Conservation (phyloP, 106 monocot species). For the Phalaenopsis aphrodite region DNA sequence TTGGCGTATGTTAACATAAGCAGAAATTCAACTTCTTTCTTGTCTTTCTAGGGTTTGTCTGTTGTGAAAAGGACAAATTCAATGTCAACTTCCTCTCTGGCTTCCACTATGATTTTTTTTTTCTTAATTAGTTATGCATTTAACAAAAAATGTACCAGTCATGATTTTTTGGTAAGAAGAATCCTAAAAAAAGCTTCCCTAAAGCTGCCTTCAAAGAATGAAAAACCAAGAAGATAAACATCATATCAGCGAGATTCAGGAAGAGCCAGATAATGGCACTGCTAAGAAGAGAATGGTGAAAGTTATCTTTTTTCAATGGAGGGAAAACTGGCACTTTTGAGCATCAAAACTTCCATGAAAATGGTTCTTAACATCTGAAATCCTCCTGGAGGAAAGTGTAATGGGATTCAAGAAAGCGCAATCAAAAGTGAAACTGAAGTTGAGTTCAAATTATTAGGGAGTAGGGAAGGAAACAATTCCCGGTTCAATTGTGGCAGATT, state of each 20-base stretch:
- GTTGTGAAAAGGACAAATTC: no score
- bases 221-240: constrained; percentile 22
- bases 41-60: no score
- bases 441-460: constrained; percentile 73
- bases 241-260: constrained; percentile 55
- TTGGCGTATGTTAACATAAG: no score
- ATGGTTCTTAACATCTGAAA: constrained; percentile 29
- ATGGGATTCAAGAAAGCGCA: constrained; percentile 54
- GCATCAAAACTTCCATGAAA: constrained; percentile 10
- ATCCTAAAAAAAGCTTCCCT: constrained; percentile 50
- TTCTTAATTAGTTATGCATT: no score
- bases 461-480: constrained; percentile 59
- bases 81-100: no score
- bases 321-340: background rate
- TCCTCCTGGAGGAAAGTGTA: constrained; percentile 6
- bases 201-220: constrained; percentile 29
- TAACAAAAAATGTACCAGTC: no score
- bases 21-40: no score
- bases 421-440: constrained; percentile 91
- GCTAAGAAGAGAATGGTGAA: background rate
- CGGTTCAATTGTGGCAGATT: constrained; percentile 52
- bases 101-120: no score
- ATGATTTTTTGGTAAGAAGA: constrained; percentile 52
- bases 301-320: background rate
- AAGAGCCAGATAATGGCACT: constrained; percentile 40